Percentiles rank a stretch among this genome's conserved stretches.
phyloP scores from a whole-genome alignment of 306 rosid species.

The Begonia peltatifolia region DNA sequence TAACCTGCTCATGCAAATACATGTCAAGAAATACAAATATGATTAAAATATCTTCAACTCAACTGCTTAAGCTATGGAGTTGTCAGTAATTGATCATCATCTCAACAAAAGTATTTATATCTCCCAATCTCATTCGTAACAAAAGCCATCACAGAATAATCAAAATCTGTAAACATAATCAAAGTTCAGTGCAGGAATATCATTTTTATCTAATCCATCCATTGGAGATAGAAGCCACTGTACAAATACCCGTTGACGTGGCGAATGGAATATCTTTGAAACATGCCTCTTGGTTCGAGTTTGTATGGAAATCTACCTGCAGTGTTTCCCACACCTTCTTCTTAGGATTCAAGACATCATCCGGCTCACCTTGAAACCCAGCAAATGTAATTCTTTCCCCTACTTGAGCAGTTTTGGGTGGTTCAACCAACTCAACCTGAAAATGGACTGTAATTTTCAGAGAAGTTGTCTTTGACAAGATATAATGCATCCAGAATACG shows the following conservation, averaged over 20 bases:
- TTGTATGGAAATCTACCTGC: conserved; percentile 59
- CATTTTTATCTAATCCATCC: conserved; percentile 50
- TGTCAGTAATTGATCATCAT: too few species aligned
- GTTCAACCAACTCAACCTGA: conserved; percentile 83
- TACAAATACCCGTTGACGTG: conserved; percentile 80
- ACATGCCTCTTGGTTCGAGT: conserved; percentile 52
- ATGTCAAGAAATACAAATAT: too few species aligned
- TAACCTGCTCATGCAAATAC: too few species aligned
- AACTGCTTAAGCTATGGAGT: too few species aligned
- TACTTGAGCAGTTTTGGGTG: conserved; percentile 51
- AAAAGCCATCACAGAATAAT: neutral
- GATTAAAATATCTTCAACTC: too few species aligned
- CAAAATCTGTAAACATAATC: neutral
- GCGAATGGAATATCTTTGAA: conserved; percentile 61
- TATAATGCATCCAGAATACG: too few species aligned
- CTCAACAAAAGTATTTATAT: too few species aligned
- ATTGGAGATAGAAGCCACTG: conserved; percentile 39
- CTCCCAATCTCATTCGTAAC: too few species aligned
- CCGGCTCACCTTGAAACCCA: conserved; percentile 63
- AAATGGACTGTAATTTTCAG: neutral
- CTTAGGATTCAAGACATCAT: conserved; percentile 70
- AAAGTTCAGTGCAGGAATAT: too few species aligned
- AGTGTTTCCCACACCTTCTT: conserved; percentile 89
- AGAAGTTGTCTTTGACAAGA: too few species aligned
- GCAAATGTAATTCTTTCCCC: conserved; percentile 69